phyloP scores from a whole-genome alignment of 2,329 filamentous ascomycete genomes.

The Curvularia spicifera region DNA sequence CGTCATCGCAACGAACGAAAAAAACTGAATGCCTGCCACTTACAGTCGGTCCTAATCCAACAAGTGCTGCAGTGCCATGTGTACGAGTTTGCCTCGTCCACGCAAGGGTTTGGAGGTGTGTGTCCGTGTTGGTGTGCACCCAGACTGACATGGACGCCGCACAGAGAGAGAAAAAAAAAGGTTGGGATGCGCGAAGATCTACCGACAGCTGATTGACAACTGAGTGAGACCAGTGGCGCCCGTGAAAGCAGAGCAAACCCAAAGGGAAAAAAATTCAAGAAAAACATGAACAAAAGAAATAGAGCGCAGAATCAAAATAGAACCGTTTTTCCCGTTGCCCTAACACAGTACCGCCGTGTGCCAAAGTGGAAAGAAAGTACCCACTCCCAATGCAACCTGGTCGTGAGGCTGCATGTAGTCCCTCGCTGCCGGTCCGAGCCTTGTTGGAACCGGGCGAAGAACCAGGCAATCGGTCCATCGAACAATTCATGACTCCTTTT shows the following conservation, averaged over 20 bases:
- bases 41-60: conserved; percentile 18
- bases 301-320: conserved; percentile 7
- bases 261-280: background rate
- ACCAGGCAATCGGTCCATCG: conserved; percentile 10
- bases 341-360: conserved; percentile 22
- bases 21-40: conserved; percentile 9
- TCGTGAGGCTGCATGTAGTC: conserved; percentile 18
- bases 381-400: conserved; percentile 28
- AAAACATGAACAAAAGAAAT: background rate
- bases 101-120: conserved; percentile 15
- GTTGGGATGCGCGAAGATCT: conserved; percentile 9
- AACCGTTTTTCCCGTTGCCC: conserved; percentile 17
- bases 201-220: conserved; percentile 2
- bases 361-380: conserved; percentile 16
- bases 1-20: conserved; percentile 29
- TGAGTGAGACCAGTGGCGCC: background rate
- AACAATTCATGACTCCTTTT: conserved; percentile 17
- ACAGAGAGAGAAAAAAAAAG: conserved; percentile 19
- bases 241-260: background rate
- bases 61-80: conserved; percentile 31
- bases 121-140: conserved; percentile 7
- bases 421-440: conserved; percentile 19
- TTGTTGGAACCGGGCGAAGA: conserved; percentile 7
- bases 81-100: conserved; percentile 30
- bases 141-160: conserved; percentile 11